Percentiles rank a stretch among this genome's conserved stretches.
Conservation (phyloP, 371 early-diverging fungal species). For the Mortierella sp. region DNA sequence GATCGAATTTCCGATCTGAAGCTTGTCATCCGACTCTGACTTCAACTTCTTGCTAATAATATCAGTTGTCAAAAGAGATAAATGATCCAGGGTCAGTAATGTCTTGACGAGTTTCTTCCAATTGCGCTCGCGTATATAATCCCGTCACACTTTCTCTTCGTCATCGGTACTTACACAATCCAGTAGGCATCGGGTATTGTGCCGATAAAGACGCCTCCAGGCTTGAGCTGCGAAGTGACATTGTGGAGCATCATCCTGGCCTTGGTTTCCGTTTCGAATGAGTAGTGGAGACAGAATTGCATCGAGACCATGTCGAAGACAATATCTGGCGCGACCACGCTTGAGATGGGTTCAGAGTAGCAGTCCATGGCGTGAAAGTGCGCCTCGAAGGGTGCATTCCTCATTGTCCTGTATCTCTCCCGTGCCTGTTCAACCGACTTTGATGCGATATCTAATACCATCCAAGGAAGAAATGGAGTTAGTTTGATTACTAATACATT, state of each 20-base stretch:
- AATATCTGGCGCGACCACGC: conserved; percentile 62
- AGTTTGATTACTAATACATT: not conserved
- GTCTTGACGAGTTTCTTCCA: not conserved
- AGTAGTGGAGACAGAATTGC: conserved; percentile 99
- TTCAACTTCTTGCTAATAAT: conserved; percentile 65
- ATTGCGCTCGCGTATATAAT: not conserved
- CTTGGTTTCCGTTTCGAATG: conserved; percentile 90
- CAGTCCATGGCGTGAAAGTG: conserved; percentile 88
- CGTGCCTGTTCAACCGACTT: conserved; percentile 94
- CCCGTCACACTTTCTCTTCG: no score
- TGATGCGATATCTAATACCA: conserved; percentile 89
- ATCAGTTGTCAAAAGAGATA: not conserved
- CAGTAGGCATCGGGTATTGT: conserved; percentile 96
- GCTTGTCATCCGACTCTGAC: conserved; percentile 48
- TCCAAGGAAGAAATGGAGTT: not conserved
- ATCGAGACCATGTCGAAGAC: conserved; percentile 92
- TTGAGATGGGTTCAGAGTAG: conserved; percentile 75
- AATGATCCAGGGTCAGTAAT: not conserved
- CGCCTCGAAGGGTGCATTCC: conserved; percentile 73
- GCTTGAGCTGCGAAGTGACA: conserved; percentile 80
- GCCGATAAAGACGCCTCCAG: conserved; percentile 93
- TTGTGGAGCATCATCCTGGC: conserved; percentile 89
- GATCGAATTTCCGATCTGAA: conserved; percentile 88
- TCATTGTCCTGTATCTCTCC: conserved; percentile 75
- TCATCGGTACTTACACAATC: conserved; percentile 77